Percentiles rank a stretch among this genome's conserved stretches.
Evolutionary conservation across 768 basidiomycete species (phyloP).

Genomic region (Lyophyllum shimeji): DNA sequence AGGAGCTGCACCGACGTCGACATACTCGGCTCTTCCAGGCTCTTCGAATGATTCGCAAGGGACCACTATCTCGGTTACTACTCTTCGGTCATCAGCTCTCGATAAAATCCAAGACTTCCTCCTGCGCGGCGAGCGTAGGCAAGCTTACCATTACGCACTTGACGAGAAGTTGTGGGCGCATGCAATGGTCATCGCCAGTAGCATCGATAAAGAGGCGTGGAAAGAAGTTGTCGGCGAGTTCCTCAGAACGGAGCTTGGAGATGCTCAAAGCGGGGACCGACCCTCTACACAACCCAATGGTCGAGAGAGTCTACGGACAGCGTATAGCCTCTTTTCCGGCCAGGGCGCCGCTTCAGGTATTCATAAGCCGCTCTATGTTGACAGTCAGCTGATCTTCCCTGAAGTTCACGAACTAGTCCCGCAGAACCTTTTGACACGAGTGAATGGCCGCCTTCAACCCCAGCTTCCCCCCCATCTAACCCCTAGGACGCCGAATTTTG

Average conservation of each 20-base stretch:
- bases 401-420: constrained; percentile 77
- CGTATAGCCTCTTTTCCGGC: constrained; percentile 83
- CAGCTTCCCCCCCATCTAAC: constrained; percentile 37
- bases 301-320: constrained; percentile 72
- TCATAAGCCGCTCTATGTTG: constrained; percentile 19
- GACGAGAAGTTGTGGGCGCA: constrained; percentile 94
- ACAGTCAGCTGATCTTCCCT: constrained; percentile 6
- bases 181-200: constrained; percentile 91
- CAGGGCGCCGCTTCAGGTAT: constrained; percentile 76
- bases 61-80: constrained; percentile 54
- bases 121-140: constrained; percentile 78
- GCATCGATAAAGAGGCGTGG: constrained; percentile 92
- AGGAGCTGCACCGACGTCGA: constrained; percentile 10
- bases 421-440: constrained; percentile 48
- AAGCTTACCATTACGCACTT: constrained; percentile 86
- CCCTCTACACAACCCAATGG: constrained; percentile 39
- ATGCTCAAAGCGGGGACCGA: constrained; percentile 17
- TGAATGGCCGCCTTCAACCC: constrained; percentile 38
- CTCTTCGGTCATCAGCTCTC: constrained; percentile 61
- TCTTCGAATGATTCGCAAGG: constrained; percentile 37
- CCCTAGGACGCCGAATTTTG: constrained; percentile 46
- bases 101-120: constrained; percentile 80
- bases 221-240: constrained; percentile 89
- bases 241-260: constrained; percentile 68
- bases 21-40: constrained; percentile 15